Percentiles rank a stretch among this genome's conserved stretches.
Evolutionary conservation across 208 protist genomes (phyloP).

Genomic region (Willaertia magna): DNA sequence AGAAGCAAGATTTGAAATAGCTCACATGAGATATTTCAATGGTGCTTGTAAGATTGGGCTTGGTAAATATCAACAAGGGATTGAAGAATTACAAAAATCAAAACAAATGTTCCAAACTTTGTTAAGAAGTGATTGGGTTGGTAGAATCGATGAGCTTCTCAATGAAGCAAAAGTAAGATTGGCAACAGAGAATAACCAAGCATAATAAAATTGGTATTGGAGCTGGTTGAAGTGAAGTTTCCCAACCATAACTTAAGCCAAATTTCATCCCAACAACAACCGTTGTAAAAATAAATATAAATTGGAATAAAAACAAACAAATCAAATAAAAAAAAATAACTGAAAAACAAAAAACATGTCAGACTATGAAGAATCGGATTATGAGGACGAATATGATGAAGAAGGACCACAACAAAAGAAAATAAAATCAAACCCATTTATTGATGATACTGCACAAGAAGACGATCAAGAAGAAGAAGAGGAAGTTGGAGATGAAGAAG

Average conservation of each 20-base stretch:
- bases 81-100: neutral
- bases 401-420: neutral
- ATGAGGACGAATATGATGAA: neutral
- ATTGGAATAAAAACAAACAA: too few species aligned
- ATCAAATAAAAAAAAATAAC: too few species aligned
- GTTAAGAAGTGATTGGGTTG: neutral
- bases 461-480: conserved; percentile 9
- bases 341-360: neutral
- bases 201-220: too few species aligned
- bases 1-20: neutral
- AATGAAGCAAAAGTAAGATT: too few species aligned
- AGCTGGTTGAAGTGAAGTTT: too few species aligned
- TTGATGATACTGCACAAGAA: neutral
- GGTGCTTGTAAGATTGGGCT: neutral
- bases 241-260: too few species aligned
- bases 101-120: neutral
- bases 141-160: too few species aligned
- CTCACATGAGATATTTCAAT: neutral
- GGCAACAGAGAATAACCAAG: too few species aligned
- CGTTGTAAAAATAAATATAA: too few species aligned
- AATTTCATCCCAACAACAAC: too few species aligned
- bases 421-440: neutral
- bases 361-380: neutral
- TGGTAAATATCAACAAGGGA: neutral
- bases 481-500: neutral